Evolutionary conservation across 1,139 yeast species (phyloP), one percentile per base, ranked within the genome.

Genomic region (Sugiyamaella paludigena): DNA sequence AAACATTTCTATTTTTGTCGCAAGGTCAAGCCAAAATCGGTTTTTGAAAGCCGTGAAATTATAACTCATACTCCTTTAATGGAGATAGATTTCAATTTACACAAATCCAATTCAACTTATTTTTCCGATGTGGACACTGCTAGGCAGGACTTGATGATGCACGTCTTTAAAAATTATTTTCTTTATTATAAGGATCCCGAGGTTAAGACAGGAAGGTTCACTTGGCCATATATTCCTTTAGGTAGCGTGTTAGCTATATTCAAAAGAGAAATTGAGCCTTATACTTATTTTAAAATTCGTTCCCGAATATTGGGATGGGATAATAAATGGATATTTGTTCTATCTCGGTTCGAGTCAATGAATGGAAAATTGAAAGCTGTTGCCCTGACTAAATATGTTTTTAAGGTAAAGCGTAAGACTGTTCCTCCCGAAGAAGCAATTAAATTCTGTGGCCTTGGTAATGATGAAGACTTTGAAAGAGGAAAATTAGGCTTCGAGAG

Each of bases 101-200:
- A 91, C 71, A 91, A 91, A 70, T 81, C 84, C 52, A 91, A 91
- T 65, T 80, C 89, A 13, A 85, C 96, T 1, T 89, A 89, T 67
- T 85, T 86, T 61, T 69, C 75, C n/a, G 97, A 91, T 59, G 71
- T 87, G 62, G 97, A 91, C 63, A 74, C 87, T 54, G 83, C 88
- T 2, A 78, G 97, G 61, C 74, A 87, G 12, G 80, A 82, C 54
- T 67, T 84, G 51, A 70, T 88, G 67, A 68, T 79, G 13, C 66
- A 70, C 40, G 68, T 81, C 9, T 79, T 89, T 58, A 56, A 59
- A 44, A 54, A 59, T 47, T 65, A 66, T 46, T 64, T 59, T 52
- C 49, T 52, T 35, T 37, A 60, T 38, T 57, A 57, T 47, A 45
- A 51, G 37, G 47, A 82, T 76, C 27, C 48, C 10, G 45, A 49